Evolutionary conservation across 768 basidiomycete genomes (phyloP), one percentile per base, ranked within the genome.

Genomic region (Collybia nuda): DNA sequence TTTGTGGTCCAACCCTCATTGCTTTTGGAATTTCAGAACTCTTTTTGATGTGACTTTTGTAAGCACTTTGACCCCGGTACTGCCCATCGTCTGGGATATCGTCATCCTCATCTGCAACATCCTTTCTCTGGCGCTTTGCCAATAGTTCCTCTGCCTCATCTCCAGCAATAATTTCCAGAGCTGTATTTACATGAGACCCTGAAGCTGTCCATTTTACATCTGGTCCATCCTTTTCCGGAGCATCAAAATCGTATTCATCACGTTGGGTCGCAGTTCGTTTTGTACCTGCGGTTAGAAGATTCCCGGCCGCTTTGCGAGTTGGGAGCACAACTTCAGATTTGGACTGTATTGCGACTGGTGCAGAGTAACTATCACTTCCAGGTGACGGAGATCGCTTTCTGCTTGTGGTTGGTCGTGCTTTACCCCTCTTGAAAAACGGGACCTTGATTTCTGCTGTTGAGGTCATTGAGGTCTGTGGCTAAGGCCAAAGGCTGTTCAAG

Each of bases 351-450:
- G 18, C 11, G 18, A 14, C 70, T 3, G 78, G 56, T 4, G 74
- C 64, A 7, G 72, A 19, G 18, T 40, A 35, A 19, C 41, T 41
- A 2, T 44, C 36, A 28, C 42, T 47, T 12, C 48, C 55, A 43
- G 42, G 87, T 0, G 87, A 90, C 5, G 73, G 62, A 2, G 90
- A 91, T 21, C 93, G 81, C 60, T 88, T 87, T 32, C 95, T 81
- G 2, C 79, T 67, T 0, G 88, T 89, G 3, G 84, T 77, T 12
- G 93, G 93, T 1, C 93, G 79, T 2, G 85, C 77, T 57, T 86
- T 88, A 36, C 88, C 85, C 59, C 77, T 78, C 63, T 89, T 96
- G 73, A 96, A 92, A 71, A 97, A 94, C 2, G 91, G 85, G 0
- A 96, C 91, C 41, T 76, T 81, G 12, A 78, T 60, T 23, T 58